Evolutionary conservation across 257 asterid genomes (phyloP).

Genomic region (Avicennia marina): DNA sequence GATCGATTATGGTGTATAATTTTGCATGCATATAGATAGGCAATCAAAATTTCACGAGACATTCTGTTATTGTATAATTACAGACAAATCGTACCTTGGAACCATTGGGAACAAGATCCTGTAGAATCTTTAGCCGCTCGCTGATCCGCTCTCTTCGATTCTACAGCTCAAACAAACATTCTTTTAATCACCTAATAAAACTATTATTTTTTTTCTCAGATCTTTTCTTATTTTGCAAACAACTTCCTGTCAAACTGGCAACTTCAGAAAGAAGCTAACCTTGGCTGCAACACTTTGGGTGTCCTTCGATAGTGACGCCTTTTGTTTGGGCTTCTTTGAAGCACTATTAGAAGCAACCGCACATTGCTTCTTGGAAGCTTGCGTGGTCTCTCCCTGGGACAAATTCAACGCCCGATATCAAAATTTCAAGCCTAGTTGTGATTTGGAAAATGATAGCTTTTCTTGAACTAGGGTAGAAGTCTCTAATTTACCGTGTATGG

Average conservation of each 20-base stretch:
- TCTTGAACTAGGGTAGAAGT: neutral
- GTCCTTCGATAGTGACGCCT: slow-evolving; percentile 47
- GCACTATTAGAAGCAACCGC: slow-evolving; percentile 19
- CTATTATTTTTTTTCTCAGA: neutral
- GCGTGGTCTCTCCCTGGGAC: slow-evolving; percentile 62
- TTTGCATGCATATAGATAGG: too few species aligned
- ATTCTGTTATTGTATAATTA: too few species aligned
- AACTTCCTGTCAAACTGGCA: neutral
- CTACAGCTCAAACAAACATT: slow-evolving; percentile 41
- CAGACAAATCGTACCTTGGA: slow-evolving; percentile 53
- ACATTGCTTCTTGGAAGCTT: slow-evolving; percentile 67
- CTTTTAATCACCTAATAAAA: neutral
- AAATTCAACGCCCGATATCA: slow-evolving; percentile 7
- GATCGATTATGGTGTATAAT: too few species aligned
- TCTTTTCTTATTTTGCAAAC: slow-evolving; percentile 11
- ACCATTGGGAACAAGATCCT: slow-evolving; percentile 92
- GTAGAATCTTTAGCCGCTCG: slow-evolving; percentile 74
- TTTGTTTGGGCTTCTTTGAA: slow-evolving; percentile 45
- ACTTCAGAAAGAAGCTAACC: slow-evolving; percentile 23
- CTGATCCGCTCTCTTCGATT: slow-evolving; percentile 83
- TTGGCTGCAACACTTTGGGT: slow-evolving; percentile 93
- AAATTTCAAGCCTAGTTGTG: neutral
- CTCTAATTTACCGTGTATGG: slow-evolving; percentile 37
- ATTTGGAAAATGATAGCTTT: neutral
- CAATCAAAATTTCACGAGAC: too few species aligned